Evolutionary conservation across 306 rosid species (phyloP).

Genomic region (Fragaria nilgerrensis): DNA sequence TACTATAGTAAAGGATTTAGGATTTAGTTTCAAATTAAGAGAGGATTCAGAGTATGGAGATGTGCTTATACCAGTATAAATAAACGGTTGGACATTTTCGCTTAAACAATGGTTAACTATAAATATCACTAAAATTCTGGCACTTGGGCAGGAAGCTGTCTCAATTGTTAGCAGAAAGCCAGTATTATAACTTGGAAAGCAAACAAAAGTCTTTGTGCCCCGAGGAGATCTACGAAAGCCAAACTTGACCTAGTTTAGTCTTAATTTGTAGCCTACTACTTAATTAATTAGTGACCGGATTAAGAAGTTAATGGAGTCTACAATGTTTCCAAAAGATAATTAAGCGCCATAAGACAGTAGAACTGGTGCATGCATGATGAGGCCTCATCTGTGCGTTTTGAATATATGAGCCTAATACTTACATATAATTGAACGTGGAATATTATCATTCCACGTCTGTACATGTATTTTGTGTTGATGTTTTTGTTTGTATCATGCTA

Average conservation of each 20-base stretch:
- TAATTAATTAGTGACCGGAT: neutral
- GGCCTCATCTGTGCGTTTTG: too few relatives aligned
- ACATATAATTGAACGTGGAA: conserved; percentile 19
- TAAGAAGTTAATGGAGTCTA: neutral
- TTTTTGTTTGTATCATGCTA: too few relatives aligned
- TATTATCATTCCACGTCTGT: conserved; percentile 7
- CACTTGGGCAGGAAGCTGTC: neutral
- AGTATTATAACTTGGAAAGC: neutral
- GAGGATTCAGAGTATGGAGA: too few relatives aligned
- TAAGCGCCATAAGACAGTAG: neutral
- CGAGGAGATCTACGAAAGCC: neutral
- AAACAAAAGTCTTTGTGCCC: neutral
- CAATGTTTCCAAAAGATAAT: neutral
- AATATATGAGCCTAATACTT: too few relatives aligned
- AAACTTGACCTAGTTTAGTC: neutral
- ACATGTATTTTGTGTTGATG: too few relatives aligned
- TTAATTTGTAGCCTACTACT: neutral
- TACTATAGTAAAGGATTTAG: too few relatives aligned
- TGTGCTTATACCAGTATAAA: too few relatives aligned
- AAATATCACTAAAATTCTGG: too few relatives aligned
- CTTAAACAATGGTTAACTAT: too few relatives aligned
- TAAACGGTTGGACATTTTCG: too few relatives aligned
- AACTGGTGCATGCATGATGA: too few relatives aligned
- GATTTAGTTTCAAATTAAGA: too few relatives aligned
- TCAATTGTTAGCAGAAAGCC: neutral